A percentile compares a stretch with the other conserved stretches of the same genome.
These are phyloP conservation scores for Coccomyxa sp. DNA, from an alignment of 139 green algal genomes.

Conservation along the genomic window DNA sequence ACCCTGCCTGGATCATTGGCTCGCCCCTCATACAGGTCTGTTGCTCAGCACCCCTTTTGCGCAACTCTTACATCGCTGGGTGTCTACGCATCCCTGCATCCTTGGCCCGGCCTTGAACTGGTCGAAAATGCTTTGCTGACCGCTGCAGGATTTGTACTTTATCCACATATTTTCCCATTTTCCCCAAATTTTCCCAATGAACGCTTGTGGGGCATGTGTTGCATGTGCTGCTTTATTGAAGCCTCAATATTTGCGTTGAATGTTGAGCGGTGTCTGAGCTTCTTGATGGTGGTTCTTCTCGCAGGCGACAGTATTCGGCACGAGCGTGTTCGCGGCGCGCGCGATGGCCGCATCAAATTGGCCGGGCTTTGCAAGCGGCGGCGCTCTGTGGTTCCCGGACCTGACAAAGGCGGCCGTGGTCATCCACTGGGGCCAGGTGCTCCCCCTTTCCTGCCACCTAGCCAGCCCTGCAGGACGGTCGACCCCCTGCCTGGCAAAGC, in stretches of 20 bases:
- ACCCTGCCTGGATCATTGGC: not conserved
- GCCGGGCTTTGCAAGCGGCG: slow-evolving; percentile 56
- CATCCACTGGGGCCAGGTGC: not conserved
- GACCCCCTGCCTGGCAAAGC: not conserved
- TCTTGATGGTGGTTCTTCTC: not conserved
- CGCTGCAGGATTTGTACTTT: not conserved
- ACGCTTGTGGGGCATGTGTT: not conserved
- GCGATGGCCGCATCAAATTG: slow-evolving; percentile 53
- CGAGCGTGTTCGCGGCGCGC: slow-evolving; percentile 44
- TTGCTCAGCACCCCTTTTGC: not conserved
- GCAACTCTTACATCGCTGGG: no score
- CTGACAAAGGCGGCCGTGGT: slow-evolving; percentile 50
- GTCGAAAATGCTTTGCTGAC: not conserved
- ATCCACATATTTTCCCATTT: not conserved
- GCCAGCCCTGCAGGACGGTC: no score
- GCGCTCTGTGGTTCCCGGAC: slow-evolving; percentile 72
- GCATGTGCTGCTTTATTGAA: no score
- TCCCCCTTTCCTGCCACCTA: not conserved
- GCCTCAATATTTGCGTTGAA: not conserved
- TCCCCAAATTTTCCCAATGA: not conserved
- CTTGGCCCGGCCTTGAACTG: no score
- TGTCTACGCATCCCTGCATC: not conserved
- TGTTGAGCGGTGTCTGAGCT: not conserved
- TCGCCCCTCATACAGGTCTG: not conserved
- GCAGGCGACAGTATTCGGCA: slow-evolving; percentile 65